Percentiles rank a stretch among this genome's conserved stretches.
These are phyloP conservation scores for Boletus reticulatus DNA, from an alignment of 768 basidiomycete species.

Conservation along the genomic window DNA sequence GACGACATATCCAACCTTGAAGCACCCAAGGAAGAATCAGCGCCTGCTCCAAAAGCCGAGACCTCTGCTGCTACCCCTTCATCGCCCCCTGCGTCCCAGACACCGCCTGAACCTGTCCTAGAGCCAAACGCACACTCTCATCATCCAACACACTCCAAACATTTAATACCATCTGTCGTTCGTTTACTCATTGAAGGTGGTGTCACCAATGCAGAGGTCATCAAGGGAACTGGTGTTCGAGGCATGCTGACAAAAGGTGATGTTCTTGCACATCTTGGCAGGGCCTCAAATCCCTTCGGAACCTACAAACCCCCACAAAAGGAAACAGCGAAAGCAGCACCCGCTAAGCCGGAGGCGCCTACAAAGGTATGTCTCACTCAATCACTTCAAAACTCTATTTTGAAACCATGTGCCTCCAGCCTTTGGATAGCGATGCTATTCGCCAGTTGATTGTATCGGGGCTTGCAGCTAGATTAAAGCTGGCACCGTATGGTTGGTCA, in stretches of 20 bases:
- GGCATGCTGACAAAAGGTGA: conserved; percentile 98
- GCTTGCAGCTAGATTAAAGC: conserved; percentile 55
- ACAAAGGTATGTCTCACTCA: conserved; percentile 33
- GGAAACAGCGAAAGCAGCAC: conserved; percentile 18
- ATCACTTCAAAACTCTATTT: not conserved
- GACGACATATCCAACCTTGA: conserved; percentile 90
- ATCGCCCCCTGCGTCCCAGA: conserved; percentile 14
- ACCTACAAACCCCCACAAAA: conserved; percentile 56
- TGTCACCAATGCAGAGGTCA: conserved; percentile 56
- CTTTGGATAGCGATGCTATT: conserved; percentile 62
- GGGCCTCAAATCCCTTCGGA: conserved; percentile 73
- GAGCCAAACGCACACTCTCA: conserved; percentile 34
- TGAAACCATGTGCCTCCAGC: conserved; percentile 24
- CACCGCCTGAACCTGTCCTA: conserved; percentile 20
- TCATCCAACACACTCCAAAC: conserved; percentile 52
- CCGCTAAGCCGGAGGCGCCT: conserved; percentile 35
- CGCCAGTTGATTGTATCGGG: conserved; percentile 62
- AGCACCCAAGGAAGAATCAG: conserved; percentile 43
- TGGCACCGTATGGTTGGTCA: conserved; percentile 42
- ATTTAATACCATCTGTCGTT: conserved; percentile 88
- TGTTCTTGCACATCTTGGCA: conserved; percentile 81
- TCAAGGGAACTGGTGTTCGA: conserved; percentile 86
- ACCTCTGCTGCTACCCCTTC: conserved; percentile 21
- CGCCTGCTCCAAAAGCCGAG: conserved; percentile 17
- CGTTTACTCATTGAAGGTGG: conserved; percentile 65